Percentiles rank a stretch among this genome's conserved stretches.
phyloP scores from a whole-genome alignment of 2,329 filamentous ascomycete species.

The Coniochaeta sp. region DNA sequence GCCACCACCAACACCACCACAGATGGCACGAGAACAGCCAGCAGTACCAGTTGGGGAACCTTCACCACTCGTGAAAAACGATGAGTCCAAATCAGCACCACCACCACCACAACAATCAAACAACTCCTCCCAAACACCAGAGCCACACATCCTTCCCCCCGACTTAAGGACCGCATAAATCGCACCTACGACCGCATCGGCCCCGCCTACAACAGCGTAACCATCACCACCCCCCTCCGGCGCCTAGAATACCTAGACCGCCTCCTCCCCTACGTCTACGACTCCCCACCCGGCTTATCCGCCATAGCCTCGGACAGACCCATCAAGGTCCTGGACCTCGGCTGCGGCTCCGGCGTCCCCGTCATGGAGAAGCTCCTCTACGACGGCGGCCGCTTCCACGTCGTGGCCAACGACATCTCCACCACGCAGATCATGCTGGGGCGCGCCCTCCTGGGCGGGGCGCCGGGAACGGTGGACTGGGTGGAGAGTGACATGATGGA shows the following conservation, averaged over 20 bases:
- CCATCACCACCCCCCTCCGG: slow-evolving; percentile 20
- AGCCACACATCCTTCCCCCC: slow-evolving; percentile 7
- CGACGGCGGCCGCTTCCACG: slow-evolving; percentile 10
- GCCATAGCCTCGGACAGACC: too few species aligned
- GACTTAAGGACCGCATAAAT: slow-evolving; percentile 31
- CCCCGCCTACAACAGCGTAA: slow-evolving; percentile 32
- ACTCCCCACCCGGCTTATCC: slow-evolving; percentile 10
- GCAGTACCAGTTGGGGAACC: too few species aligned
- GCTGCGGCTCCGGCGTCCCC: slow-evolving; percentile 32
- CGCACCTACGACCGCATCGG: slow-evolving; percentile 33
- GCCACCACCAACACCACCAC: too few species aligned
- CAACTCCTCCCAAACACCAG: too few species aligned
- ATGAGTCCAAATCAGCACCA: too few species aligned
- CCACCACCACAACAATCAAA: too few species aligned
- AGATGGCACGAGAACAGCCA: too few species aligned
- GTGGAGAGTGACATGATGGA: slow-evolving; percentile 30
- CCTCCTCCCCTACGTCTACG: slow-evolving; percentile 18
- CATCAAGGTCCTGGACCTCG: slow-evolving; percentile 30
- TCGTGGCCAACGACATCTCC: slow-evolving; percentile 35
- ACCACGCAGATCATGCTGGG: slow-evolving; percentile 27
- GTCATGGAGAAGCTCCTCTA: slow-evolving; percentile 25
- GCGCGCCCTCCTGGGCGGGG: slow-evolving; percentile 15
- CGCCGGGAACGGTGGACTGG: slow-evolving; percentile 17
- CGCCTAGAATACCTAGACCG: slow-evolving; percentile 26
- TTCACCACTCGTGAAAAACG: too few species aligned